Evolutionary conservation across 192 early-diverging fungal species (phyloP), one percentile per base, ranked within the genome.

Genomic region (Geosiphon pyriformis): DNA sequence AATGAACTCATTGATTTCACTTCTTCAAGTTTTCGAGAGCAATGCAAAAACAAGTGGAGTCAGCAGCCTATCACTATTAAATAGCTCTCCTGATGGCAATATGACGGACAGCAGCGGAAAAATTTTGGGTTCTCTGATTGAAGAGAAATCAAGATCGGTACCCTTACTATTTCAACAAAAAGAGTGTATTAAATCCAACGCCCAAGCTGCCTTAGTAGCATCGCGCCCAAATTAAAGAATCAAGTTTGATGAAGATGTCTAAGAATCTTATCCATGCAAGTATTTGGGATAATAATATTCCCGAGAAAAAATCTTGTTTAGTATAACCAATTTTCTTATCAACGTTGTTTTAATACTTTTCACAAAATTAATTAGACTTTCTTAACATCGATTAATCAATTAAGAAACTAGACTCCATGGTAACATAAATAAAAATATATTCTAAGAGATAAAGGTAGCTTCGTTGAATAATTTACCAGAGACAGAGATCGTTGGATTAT

Each of bases 381-480:
- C 37, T 10, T 10, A 42, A 42, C 37, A 42, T 42, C 15, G 15
- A 42, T 10, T 42, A 42, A 10, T 42, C 6, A 42, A 10, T 10
- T 15, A 42, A 6, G 37, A 42, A 42, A 42, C 6, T 10, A 15
- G 37, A 42, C 6, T 10, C 7, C 37, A 42, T 10, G 37, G 7
- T 42, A 42, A 10, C 37, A 15, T 42, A 42, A 42, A 42, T 42
- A 6, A 15, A 42, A 6, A 42, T 42, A 42, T 20, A 18, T 48
- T 66, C 64, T 76, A 80, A 56, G 78, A 76, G 31, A 84, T 81
- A 69, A 93, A 90, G 4, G 90, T 88, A 46, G 86, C 81, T 76
- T 96, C 94, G 70, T 93, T 85, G 79, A 92, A 93, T 34, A 88
- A 78, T 26, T 84, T 73, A 12, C 94, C 94, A 27, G 12, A 4